Evolutionary conservation across 140 eudicot genomes (phyloP).

Genomic region (Artemisia princeps): DNA sequence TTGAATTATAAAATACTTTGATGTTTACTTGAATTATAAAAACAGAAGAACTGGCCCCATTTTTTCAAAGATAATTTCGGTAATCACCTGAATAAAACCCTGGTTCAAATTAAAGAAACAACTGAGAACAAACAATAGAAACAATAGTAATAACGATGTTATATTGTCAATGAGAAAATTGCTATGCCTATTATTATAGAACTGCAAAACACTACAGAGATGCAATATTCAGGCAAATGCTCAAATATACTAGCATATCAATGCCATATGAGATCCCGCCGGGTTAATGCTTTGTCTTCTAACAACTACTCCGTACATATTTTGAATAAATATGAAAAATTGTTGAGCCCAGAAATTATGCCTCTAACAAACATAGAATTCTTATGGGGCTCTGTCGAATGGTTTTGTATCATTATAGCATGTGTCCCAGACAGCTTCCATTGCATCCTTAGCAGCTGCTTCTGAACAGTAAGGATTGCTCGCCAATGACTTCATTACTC

Average conservation of each 20-base stretch:
- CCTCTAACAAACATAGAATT: neutral
- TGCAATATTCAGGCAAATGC: neutral
- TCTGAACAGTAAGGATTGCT: slow-evolving; percentile 67
- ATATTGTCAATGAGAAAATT: neutral
- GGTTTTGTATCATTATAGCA: slow-evolving; percentile 96
- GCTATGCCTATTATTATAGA: neutral
- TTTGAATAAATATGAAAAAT: neutral
- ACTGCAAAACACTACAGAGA: no score
- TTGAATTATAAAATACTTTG: neutral
- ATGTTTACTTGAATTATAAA: neutral
- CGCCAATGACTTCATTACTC: slow-evolving; percentile 75
- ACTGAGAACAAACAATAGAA: neutral
- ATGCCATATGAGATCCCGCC: neutral
- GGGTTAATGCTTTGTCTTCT: neutral
- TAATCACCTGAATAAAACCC: neutral
- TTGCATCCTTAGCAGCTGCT: slow-evolving; percentile 75
- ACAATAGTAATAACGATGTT: neutral
- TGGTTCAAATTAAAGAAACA: neutral
- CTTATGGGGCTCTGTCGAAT: slow-evolving; percentile 85
- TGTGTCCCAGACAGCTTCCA: slow-evolving; percentile 95
- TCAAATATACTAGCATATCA: neutral
- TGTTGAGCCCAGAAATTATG: no score
- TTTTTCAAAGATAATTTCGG: neutral
- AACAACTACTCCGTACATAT: neutral
- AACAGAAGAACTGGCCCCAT: neutral